A percentile compares a stretch with the other conserved stretches of the same genome.
These are phyloP conservation scores for Camelina laxa DNA, from an alignment of 345 rosid species.

Conservation along the genomic window DNA sequence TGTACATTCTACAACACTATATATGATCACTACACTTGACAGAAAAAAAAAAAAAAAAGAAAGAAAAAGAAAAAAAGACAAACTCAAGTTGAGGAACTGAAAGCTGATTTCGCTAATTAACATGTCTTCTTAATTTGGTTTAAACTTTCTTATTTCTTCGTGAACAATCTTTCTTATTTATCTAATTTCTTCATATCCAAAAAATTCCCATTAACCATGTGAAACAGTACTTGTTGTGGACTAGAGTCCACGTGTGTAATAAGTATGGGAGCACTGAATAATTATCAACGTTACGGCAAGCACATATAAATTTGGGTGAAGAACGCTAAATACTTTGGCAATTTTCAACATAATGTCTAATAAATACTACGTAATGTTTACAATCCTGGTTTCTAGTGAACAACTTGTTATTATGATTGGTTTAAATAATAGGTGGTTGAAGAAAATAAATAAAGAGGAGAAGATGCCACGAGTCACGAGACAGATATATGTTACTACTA, in stretches of 20 bases:
- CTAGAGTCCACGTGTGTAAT: conserved; percentile 2
- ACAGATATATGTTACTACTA: not conserved
- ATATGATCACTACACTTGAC: not conserved
- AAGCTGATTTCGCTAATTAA: not conserved
- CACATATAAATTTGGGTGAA: not conserved
- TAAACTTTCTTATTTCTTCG: not conserved
- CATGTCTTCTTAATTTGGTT: not conserved
- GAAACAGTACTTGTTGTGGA: conserved; percentile 12
- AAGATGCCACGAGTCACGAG: conserved; percentile 17
- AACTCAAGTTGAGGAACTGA: not conserved
- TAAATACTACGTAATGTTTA: too few species aligned
- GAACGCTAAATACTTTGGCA: not conserved
- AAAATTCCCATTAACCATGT: not conserved
- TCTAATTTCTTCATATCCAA: not conserved
- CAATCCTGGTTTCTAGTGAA: too few species aligned
- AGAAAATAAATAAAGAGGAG: not conserved
- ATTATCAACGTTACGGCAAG: not conserved
- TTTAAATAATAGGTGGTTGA: not conserved
- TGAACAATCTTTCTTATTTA: not conserved
- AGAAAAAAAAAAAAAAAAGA: too few species aligned
- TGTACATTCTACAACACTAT: not conserved
- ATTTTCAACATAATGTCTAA: not conserved
- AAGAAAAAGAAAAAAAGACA: not conserved
- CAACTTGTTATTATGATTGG: too few species aligned
- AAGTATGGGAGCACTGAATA: not conserved